These are phyloP conservation scores for Salvia rosmarinus DNA, from an alignment of 257 asterid species.

Conservation along the genomic window DNA sequence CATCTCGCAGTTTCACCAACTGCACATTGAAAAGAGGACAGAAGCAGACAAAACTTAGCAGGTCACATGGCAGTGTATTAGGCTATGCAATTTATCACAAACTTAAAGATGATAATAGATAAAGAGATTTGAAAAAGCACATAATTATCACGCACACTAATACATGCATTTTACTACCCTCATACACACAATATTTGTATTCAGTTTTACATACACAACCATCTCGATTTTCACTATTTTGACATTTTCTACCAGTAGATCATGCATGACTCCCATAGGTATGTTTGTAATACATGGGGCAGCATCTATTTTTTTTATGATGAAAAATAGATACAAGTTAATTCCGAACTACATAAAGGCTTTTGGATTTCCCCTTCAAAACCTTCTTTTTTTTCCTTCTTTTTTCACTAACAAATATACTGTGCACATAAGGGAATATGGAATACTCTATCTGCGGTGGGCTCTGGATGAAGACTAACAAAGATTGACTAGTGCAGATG, in stretches of 20 bases:
- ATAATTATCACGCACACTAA: background rate
- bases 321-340: constrained; percentile 5
- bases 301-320: constrained; percentile 12
- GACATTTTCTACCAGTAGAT: background rate
- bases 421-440: background rate
- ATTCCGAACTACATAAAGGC: background rate
- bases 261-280: constrained; percentile 20
- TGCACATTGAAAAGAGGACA: constrained; percentile 51
- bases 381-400: background rate
- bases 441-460: background rate
- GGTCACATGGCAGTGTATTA: constrained; percentile 27
- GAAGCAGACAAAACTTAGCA: constrained; percentile 33
- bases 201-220: constrained; percentile 13
- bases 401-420: background rate
- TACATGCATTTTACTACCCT: constrained; percentile 18
- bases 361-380: background rate
- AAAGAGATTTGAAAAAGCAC: constrained; percentile 10
- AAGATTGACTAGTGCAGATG: background rate
- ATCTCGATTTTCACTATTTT: background rate
- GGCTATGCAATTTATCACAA: constrained; percentile 22
- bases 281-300: constrained; percentile 8
- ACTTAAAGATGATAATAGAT: constrained; percentile 11
- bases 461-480: background rate
- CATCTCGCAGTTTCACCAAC: constrained; percentile 73
- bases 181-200: background rate